phyloP scores from a whole-genome alignment of 192 early-diverging fungal genomes.

The Phlyctochytrium planicorne region DNA sequence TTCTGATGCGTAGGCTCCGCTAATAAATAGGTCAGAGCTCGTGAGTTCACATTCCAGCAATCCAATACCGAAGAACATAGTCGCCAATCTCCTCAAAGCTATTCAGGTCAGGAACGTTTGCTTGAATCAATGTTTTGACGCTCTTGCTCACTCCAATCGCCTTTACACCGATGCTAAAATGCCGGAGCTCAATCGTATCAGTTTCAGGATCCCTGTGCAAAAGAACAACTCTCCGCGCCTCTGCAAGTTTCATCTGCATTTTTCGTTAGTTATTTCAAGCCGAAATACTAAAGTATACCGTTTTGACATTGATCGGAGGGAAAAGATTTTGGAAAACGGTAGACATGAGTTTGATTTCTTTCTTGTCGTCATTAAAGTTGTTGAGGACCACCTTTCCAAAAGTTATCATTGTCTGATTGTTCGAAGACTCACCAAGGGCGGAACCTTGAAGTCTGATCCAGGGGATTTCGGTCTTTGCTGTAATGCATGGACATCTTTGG shows the following conservation, averaged over 20 bases:
- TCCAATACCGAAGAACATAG: constrained; percentile 72
- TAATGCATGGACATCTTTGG: constrained; percentile 77
- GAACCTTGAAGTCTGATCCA: constrained; percentile 70
- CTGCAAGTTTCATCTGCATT: constrained; percentile 78
- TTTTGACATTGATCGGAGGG: constrained; percentile 90
- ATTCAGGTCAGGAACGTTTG: constrained; percentile 75
- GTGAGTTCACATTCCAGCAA: not conserved
- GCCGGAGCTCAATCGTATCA: constrained; percentile 82
- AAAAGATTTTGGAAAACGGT: constrained; percentile 97
- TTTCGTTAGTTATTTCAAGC: not conserved
- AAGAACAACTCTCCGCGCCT: constrained; percentile 88
- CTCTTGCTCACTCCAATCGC: constrained; percentile 86
- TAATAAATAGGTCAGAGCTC: constrained; percentile 6
- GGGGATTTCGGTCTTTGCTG: constrained; percentile 78
- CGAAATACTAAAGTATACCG: constrained; percentile 39
- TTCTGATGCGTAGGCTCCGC: constrained; percentile 80
- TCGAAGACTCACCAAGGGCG: constrained; percentile 66
- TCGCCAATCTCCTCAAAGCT: constrained; percentile 89
- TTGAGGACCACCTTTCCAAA: constrained; percentile 66
- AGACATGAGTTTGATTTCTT: constrained; percentile 86
- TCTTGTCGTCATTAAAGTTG: constrained; percentile 69
- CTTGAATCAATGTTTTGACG: constrained; percentile 78
- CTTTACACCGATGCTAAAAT: constrained; percentile 87
- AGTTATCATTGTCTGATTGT: not conserved
- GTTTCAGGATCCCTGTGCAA: constrained; percentile 88